Evolutionary conservation across 2,329 filamentous ascomycete species (phyloP), one percentile per base, ranked within the genome.

Genomic region (Dendrostoma leiphaemia): DNA sequence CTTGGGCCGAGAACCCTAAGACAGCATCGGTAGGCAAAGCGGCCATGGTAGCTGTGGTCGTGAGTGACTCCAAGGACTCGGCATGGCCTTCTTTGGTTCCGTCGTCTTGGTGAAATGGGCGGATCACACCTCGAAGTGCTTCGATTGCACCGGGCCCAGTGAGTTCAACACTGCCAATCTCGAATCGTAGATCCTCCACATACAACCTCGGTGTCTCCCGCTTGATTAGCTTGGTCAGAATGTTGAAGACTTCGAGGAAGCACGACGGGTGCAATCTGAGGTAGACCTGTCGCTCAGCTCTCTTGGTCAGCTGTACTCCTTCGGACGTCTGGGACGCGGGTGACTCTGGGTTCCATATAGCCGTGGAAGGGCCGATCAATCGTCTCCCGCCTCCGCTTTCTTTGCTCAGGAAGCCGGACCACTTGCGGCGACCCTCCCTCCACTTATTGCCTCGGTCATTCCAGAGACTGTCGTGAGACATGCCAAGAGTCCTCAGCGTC

Each of bases 231-330:
- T 75, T 74, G 15, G 84, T 63, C 2, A 91, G 68, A 56, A 87
- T 79, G 21, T 84, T 75, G 75, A 89, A 91, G 0, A 86, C 68
- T 61, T 89, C 81, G 2, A 84, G 71, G 63, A 91, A 93, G 6
- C 88, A 87, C 19, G 91, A 87, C 2, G 94, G 94, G 67, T 97
- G 93, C 1, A 93, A 74, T 51, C 92, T 80, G 48, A 97, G 70
- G 53, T 93, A 84, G 1, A 90, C 66, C 15, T 79, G 75, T 68
- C 71, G 65, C 53, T 57, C 60, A 23, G 45, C 31, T 49, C 58
- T 64, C 41, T 56, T 63, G 48, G 17, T 37, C 40, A 19, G 28
- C 1, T 43, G 7, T 23, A 43, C 32, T 45, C 56, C 56, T 34
- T 55, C 58, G 28, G 59, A 29, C 8, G 6, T 21, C 9, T 63